Conservation (phyloP, 345 rosid genomes). For the Moricandia arvensis region DNA sequence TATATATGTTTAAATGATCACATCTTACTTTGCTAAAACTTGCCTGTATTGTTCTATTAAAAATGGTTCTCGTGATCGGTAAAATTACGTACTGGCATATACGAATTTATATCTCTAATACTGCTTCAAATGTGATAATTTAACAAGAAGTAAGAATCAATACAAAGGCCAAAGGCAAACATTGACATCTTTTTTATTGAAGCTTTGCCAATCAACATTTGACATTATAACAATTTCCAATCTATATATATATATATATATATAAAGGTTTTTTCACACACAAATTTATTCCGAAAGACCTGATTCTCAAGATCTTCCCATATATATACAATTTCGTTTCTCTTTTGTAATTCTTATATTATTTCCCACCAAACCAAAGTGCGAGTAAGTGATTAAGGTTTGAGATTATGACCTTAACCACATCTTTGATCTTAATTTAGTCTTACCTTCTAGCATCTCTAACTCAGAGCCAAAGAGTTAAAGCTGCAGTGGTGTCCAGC, state of each 20-base stretch:
- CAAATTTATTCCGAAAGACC: conserved; percentile 17
- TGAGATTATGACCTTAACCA: conserved; percentile 10
- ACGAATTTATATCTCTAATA: neutral
- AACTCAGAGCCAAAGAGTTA: conserved; percentile 46
- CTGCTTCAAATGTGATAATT: neutral
- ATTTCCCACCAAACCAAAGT: conserved; percentile 3
- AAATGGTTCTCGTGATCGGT: neutral
- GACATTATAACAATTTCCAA: conserved; percentile 10
- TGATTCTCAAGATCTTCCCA: conserved; percentile 16
- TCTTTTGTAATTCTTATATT: conserved; percentile 20
- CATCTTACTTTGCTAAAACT: neutral
- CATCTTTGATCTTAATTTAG: conserved; percentile 5
- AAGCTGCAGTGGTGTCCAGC: conserved; percentile 54
- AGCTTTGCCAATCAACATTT: conserved; percentile 19
- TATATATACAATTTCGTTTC: conserved; percentile 3
- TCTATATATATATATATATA: conserved; percentile 6
- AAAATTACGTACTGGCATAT: neutral
- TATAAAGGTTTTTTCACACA: neutral
- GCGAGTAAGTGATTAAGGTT: neutral
- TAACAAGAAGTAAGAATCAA: neutral
- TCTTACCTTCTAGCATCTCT: neutral
- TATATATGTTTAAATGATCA: neutral
- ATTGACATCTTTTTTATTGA: conserved; percentile 3
- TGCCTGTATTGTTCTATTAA: neutral
- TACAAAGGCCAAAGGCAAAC: neutral